Percentiles rank a stretch among this genome's conserved stretches.
Conservation (phyloP, 768 basidiomycete species). For the Clitopilus hobsonii region DNA sequence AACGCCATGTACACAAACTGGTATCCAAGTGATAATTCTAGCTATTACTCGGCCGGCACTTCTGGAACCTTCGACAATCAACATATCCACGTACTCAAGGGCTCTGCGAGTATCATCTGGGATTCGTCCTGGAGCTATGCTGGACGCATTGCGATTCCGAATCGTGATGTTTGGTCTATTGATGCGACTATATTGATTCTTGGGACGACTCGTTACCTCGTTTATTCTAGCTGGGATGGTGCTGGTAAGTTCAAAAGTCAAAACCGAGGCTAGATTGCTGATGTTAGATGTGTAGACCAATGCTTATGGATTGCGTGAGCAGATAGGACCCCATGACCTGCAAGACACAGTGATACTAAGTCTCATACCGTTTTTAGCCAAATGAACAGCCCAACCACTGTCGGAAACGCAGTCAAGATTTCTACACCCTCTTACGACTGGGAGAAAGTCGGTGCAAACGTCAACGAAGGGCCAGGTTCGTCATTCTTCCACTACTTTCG, state of each 20-base stretch:
- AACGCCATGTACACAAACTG: neutral
- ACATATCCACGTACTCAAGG: conserved; percentile 23
- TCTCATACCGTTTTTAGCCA: conserved; percentile 10
- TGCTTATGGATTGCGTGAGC: conserved; percentile 25
- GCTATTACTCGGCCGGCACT: conserved; percentile 28
- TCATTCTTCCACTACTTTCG: neutral
- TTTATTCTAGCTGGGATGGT: conserved; percentile 29
- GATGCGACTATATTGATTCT: conserved; percentile 25
- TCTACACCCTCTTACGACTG: conserved; percentile 26
- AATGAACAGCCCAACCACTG: conserved; percentile 24
- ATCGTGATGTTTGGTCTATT: conserved; percentile 30
- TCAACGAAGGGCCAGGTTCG: conserved; percentile 26
- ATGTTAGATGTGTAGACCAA: conserved; percentile 19
- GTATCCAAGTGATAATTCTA: conserved; percentile 3
- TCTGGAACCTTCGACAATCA: conserved; percentile 27
- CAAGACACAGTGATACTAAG: no score
- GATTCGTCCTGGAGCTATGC: conserved; percentile 28
- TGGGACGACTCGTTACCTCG: conserved; percentile 20
- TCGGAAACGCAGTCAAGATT: conserved; percentile 26
- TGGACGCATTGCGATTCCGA: conserved; percentile 23
- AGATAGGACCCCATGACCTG: no score
- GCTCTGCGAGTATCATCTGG: conserved; percentile 27
- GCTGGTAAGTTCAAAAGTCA: conserved; percentile 12
- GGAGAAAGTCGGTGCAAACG: conserved; percentile 26
- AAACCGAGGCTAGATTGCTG: neutral